Evolutionary conservation across 176 grass and related monocot genomes (phyloP).

Genomic region (Triticum dicoccoides): DNA sequence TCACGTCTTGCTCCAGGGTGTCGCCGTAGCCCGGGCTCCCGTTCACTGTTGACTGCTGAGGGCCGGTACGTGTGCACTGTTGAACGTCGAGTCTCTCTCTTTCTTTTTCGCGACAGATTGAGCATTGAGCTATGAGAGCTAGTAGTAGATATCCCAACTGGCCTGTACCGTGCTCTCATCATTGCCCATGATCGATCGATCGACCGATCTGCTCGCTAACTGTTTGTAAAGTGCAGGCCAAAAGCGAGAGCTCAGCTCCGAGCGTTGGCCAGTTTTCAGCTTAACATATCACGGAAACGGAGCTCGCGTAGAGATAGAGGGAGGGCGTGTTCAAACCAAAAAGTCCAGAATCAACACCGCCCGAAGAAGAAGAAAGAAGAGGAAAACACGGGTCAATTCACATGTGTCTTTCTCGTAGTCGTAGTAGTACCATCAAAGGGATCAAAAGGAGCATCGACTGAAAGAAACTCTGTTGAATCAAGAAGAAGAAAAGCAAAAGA

Average conservation of each 20-base stretch:
- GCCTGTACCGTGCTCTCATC: background rate
- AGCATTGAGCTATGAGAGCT: too few relatives aligned
- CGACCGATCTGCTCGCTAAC: too few relatives aligned
- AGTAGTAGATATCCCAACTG: too few relatives aligned
- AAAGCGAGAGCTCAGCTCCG: too few relatives aligned
- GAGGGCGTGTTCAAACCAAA: background rate
- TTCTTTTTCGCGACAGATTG: too few relatives aligned
- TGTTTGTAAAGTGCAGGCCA: too few relatives aligned
- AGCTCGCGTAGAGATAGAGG: background rate
- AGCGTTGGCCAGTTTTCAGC: too few relatives aligned
- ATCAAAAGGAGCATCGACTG: background rate
- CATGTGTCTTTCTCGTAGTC: background rate
- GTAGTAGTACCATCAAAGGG: background rate
- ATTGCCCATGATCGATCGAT: background rate
- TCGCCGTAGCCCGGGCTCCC: background rate
- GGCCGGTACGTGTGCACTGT: too few relatives aligned
- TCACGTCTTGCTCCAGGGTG: too few relatives aligned
- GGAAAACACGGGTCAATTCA: background rate
- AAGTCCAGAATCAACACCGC: background rate
- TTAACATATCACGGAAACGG: too few relatives aligned
- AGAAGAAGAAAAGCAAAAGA: background rate
- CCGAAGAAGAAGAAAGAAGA: background rate
- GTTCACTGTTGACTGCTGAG: background rate
- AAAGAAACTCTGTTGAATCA: background rate
- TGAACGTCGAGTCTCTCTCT: too few relatives aligned